Base-by-base conservation (phyloP, 345 rosid genomes). In the Linum tenue region DNA sequence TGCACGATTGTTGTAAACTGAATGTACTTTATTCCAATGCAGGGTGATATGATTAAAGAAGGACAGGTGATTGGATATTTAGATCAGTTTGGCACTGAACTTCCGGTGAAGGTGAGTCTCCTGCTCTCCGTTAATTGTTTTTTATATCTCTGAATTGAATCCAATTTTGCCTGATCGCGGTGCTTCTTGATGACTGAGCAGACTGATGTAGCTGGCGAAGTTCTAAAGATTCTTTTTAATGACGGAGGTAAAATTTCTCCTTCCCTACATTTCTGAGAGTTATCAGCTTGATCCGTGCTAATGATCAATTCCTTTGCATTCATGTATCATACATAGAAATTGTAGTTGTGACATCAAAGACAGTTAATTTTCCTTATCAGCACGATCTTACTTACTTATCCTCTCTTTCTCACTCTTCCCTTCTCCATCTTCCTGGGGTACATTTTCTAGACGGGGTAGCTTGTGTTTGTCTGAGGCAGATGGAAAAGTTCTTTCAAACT, bases 171-270 rank as follows among this genome's bases (percentile, higher is more conserved):
- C 55, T 53, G 40, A 64, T 60, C 8, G 53, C 14, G n/a, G 59
- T n/a, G 64, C 55, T 62, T 65, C 5, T 48, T 69, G 48, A 69
- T 75, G 37, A 56, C 66, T 78, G 82, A 80, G 69, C 96, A 94
- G 99, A 85, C 99, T 0, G 90, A 85, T 77, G 88, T 82, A 57
- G 90, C 89, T 64, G 99, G 97, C 50, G 92, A 88, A 81, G 84
- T 90, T 75, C 71, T 94, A 50, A 90, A 88, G 89, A 70, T 94
- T 70, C 86, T 94, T 61, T 77, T 84, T 31, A 70, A 83, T 61
- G 95, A 90, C 48, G 97, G 95, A 90, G 97, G 99, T 94, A 84
- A 36, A 68, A 39, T 62, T 56, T 3, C 14, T 48, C 53, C 53
- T 48, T 48, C 53, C 53, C 14, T 4, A 8, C 9, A 4, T 41